These are phyloP conservation scores for Cornus suecica DNA, from an alignment of 148 eudicot genomes.

Conservation along the genomic window DNA sequence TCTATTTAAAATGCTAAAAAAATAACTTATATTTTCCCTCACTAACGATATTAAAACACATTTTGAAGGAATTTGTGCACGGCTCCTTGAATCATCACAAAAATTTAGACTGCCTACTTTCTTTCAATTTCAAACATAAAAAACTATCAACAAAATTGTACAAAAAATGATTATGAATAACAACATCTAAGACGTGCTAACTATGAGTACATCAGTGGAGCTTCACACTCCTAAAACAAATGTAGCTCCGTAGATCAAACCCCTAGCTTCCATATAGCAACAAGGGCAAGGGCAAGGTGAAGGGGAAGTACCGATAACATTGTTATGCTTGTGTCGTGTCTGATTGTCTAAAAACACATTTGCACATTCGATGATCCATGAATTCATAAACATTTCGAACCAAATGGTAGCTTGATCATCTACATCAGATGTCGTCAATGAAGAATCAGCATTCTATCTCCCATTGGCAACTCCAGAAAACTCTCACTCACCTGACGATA, in stretches of 20 bases:
- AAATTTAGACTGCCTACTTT: background rate
- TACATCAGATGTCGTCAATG: background rate
- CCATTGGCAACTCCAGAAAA: background rate
- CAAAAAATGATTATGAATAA: background rate
- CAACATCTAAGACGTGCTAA: background rate
- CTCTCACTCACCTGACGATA: constrained; percentile 6
- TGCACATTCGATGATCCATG: background rate
- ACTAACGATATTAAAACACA: no score
- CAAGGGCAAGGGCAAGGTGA: no score
- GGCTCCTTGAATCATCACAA: no score
- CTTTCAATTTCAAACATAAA: background rate
- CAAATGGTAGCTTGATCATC: background rate
- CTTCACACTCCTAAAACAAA: background rate
- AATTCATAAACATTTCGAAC: background rate
- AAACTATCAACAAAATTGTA: constrained; percentile 12
- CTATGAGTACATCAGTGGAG: background rate
- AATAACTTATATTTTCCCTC: no score
- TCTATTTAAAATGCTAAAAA: no score
- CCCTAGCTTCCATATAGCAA: constrained; percentile 9
- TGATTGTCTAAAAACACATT: background rate
- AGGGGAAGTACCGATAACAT: background rate
- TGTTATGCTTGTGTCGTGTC: constrained; percentile 7
- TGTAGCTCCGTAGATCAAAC: background rate
- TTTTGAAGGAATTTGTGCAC: no score
- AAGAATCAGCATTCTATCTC: background rate